Base-by-base conservation (phyloP, 495 filamentous ascomycete genomes). In the Penicillium paradoxum region DNA sequence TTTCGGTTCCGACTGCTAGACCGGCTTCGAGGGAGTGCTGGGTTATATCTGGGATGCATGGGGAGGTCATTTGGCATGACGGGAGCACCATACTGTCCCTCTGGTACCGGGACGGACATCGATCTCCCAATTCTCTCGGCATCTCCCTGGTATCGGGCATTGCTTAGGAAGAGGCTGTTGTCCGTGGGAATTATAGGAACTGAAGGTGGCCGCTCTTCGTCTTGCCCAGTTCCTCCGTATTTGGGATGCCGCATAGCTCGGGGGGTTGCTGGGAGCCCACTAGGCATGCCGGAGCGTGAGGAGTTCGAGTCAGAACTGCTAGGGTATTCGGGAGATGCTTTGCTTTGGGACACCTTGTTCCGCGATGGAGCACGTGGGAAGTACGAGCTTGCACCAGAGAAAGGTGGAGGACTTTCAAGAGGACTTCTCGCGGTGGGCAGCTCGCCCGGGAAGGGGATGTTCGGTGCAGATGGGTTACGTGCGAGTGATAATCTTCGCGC, bases 231-330 rank as follows among this genome's bases (percentile, higher is more conserved):
- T 21, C 62, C 57, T 24, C 58, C 71, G 56, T 90, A 84, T 42
- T 85, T 84, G 3, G 83, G 81, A 63, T 91, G 83, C 22, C 86
- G 80, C 89, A 95, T 93, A 2, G 89, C 89, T 70, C 85, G 78
- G 18, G 90, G 89, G 6, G 89, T 95, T 4, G 89, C 87, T 37
- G 90, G 89, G 1, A 95, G 76, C 2, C 90, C 90, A 49, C 90
- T 6, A 3, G 62, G 66, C n/a, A 59, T 57, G 0, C 70, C 73
- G 11, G 74, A 70, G 9, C 71, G 66, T 6, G 72, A 70, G 0
- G 73, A 75, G 50, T 62, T 64, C 0, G 74, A 76, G 25, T 71
- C 74, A 24, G 68, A 74, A 49, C 67, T 70, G 54, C 68, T 75
- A 65, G 62, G 71, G 64, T 56, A 80, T 65, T 59, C 77, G 53